Evolutionary conservation across 139 green algal species (phyloP), one percentile per base, ranked within the genome.

Genomic region (Tetradesmus lagerheimii): DNA sequence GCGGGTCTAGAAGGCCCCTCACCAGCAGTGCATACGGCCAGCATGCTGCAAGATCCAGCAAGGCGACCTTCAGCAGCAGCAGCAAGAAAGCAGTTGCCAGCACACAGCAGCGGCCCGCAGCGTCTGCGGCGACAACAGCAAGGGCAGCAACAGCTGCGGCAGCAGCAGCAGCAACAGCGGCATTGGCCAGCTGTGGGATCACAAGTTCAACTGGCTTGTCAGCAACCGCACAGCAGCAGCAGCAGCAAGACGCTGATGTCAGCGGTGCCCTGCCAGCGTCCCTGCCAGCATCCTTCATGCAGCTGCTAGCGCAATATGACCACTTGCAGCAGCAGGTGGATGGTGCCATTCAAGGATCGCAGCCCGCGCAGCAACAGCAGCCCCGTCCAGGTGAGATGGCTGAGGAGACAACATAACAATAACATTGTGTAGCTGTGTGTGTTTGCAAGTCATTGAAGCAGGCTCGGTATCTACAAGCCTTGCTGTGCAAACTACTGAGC

Each of bases 261-360:
- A 83, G 77, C 77, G 20, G 35, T 37, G 77, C 25, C 18, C 27
- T n/a, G 64, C 83, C 64, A 47, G 39, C 31, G 12, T 29, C 12
- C 27, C 53, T 75, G 4, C 35, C 20, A 34, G 20, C 50, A 31
- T 20, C 35, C 2, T 67, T 80, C 53, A 47, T 29, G 2, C 1
- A 89, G 84, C 66, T 83, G 38, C 47, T 79, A 8, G 23, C 57
- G 8, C 57, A 71, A 8, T 71, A 71, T 23, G 8, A 20, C n/a
- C 57, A 71, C 23, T n/a, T 71, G 57, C 57, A 81, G 27, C 78
- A 81, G 62, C 64, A 89, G 67, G 67, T 62, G 39, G 50, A 75
- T 29, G 25, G n/a, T 31, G 27, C 35, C 9, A 31, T 79, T 25
- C 83, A 88, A 9, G 9, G 67, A 8, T 18, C 35, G 34, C 23